Conservation (phyloP, 2,329 filamentous ascomycete genomes). For the Trichoderma breve region DNA sequence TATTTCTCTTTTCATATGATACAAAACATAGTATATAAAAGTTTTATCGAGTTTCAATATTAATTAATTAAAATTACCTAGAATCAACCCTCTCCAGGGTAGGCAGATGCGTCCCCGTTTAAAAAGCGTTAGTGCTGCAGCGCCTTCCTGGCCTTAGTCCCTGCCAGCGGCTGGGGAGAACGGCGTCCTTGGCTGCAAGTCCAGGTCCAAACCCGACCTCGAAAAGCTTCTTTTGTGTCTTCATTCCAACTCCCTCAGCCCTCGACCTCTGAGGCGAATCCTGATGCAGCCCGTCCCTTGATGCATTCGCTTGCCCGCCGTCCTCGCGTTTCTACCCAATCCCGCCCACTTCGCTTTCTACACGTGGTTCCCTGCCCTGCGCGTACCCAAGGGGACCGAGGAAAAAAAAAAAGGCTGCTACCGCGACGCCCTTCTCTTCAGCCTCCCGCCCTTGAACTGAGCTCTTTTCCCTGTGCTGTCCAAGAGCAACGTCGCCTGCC, state of each 20-base stretch:
- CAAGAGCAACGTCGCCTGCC: not conserved
- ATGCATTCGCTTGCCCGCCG: conserved; percentile 2
- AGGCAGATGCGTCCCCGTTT: not conserved
- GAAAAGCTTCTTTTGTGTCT: conserved; percentile 15
- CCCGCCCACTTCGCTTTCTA: not conserved
- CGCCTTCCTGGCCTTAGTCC: not conserved
- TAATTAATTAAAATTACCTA: not conserved
- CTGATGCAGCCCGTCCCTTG: conserved; percentile 24
- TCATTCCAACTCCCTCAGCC: conserved; percentile 5
- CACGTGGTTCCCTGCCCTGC: conserved; percentile 17
- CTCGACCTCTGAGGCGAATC: conserved; percentile 23
- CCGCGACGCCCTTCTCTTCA: conserved; percentile 13
- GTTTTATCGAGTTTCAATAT: not conserved
- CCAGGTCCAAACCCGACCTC: conserved; percentile 9
- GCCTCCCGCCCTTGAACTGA: not conserved
- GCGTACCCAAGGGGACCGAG: conserved; percentile 4
- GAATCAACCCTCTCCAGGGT: not conserved
- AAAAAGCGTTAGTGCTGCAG: not conserved
- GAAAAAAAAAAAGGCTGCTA: not conserved
- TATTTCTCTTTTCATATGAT: not conserved
- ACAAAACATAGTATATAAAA: not conserved
- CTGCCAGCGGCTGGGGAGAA: not conserved
- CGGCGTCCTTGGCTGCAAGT: conserved; percentile 12
- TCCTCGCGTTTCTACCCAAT: conserved; percentile 14
- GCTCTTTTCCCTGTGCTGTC: not conserved